Base-by-base conservation (phyloP, 768 basidiomycete genomes). In the Trametes cubensis region DNA sequence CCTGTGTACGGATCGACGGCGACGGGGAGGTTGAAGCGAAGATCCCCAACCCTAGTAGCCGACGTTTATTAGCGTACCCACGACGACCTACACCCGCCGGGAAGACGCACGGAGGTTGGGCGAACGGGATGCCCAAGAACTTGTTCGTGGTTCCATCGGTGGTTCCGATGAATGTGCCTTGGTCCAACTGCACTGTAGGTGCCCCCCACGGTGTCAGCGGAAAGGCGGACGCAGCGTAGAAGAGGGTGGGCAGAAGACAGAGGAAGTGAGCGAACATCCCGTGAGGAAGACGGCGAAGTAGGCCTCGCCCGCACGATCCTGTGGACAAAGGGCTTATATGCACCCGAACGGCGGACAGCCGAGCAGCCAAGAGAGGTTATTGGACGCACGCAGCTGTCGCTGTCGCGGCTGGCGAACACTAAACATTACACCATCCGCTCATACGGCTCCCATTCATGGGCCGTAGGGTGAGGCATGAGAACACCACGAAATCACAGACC, bases 1-100 rank as follows among this genome's bases (percentile, higher is more conserved):
- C 77, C 77, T 1, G 55, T 67, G 63, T 78, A 73, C 0, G 70
- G 55, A 15, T 66, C 65, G 11, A 73, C 74, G 15, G 69, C 39
- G 17, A 64, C 64, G 23, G 69, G 69, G 10, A 65, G 56, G 41
- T 66, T 64, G 52, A 68, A 70, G 13, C 69, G 69, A 14, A 68
- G 63, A 55, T 69, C 58, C 10, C 67, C 67, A 20, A 63, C 60
- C 6, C 69, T 70, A 54, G 26, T 17, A 55, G 41, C 14, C 14
- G 28, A 20, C 49, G 18, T 17, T 34, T 1, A 51, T 15, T 15
- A 45, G 40, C 4, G 20, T 2, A 26, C 13, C 23, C 41, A 26
- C 28, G 40, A 26, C 6, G 38, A n/a, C 34, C 39, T 18, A 44
- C 23, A 21, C 8, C 14, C 11, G 21, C 4, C 18, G n/a, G 20